These are phyloP conservation scores for Suillus weaverae DNA, from an alignment of 768 basidiomycete genomes.

Conservation along the genomic window DNA sequence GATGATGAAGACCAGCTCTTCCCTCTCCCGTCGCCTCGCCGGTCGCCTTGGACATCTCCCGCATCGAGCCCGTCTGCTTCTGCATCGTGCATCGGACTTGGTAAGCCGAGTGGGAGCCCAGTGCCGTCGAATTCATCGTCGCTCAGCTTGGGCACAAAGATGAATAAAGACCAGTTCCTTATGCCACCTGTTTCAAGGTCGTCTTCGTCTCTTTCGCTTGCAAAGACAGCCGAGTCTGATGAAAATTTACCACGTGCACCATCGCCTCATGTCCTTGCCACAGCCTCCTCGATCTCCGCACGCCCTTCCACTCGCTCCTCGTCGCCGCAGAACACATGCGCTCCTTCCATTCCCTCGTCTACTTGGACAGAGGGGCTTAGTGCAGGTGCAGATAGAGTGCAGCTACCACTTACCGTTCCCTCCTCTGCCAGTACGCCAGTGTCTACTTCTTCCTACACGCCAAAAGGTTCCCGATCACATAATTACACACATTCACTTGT, in stretches of 20 bases:
- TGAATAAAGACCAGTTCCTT: conserved; percentile 16
- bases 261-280: conserved; percentile 25
- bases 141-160: conserved; percentile 8
- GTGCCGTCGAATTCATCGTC: conserved; percentile 20
- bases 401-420: not conserved
- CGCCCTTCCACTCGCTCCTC: conserved; percentile 12
- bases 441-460: conserved; percentile 7
- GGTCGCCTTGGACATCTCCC: conserved; percentile 49
- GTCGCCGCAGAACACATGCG: conserved; percentile 11
- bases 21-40: conserved; percentile 58
- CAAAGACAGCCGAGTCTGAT: conserved; percentile 14
- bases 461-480: conserved; percentile 11
- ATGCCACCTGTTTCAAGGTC: conserved; percentile 24
- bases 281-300: conserved; percentile 24
- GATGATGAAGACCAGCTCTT: conserved; percentile 59
- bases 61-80: conserved; percentile 35
- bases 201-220: conserved; percentile 28
- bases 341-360: conserved; percentile 6
- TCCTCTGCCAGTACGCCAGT: not conserved
- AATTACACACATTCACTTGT: conserved; percentile 9
- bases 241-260: conserved; percentile 17
- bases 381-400: not conserved
- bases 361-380: not conserved
- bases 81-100: conserved; percentile 21
- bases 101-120: conserved; percentile 13